Conservation (phyloP, 2,329 filamentous ascomycete genomes). For the Boeremia exigua region DNA sequence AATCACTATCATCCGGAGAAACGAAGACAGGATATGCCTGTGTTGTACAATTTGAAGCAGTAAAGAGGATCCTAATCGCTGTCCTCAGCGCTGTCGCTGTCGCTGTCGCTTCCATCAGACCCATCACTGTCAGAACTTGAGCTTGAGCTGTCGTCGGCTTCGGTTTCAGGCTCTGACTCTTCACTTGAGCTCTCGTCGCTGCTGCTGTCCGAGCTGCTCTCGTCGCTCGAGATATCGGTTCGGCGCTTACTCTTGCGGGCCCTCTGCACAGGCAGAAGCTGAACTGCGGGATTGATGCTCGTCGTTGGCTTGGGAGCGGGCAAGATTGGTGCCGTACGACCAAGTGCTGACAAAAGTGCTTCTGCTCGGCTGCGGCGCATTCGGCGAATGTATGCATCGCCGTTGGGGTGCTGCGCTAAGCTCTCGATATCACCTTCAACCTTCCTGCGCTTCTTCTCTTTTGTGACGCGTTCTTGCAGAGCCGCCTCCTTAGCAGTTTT, state of each 20-base stretch:
- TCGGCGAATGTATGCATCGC: slow-evolving; percentile 41
- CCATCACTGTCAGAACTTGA: slow-evolving; percentile 12
- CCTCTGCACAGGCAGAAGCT: slow-evolving; percentile 22
- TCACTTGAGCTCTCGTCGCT: slow-evolving; percentile 31
- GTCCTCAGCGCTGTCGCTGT: slow-evolving; percentile 24
- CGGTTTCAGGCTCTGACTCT: slow-evolving; percentile 29
- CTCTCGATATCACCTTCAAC: slow-evolving; percentile 40
- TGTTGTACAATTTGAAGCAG: too few relatives aligned
- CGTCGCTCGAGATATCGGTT: slow-evolving; percentile 38
- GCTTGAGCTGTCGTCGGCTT: slow-evolving; percentile 11
- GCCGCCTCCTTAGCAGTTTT: slow-evolving; percentile 47
- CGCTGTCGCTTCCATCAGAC: slow-evolving; percentile 20
- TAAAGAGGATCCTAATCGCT: background rate
- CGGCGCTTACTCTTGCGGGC: slow-evolving; percentile 39
- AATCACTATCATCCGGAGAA: too few relatives aligned
- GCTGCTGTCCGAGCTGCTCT: slow-evolving; percentile 43
- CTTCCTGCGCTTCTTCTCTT: slow-evolving; percentile 39
- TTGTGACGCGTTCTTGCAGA: slow-evolving; percentile 41
- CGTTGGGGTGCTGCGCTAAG: slow-evolving; percentile 30
- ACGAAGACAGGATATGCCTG: too few relatives aligned
- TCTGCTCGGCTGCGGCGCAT: slow-evolving; percentile 44
- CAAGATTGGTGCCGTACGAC: slow-evolving; percentile 31
- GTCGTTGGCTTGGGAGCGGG: slow-evolving; percentile 21
- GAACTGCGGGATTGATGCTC: slow-evolving; percentile 23
- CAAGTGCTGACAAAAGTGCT: slow-evolving; percentile 39